phyloP scores from a whole-genome alignment of 768 basidiomycete genomes.

The Tephrocybe sp. region DNA sequence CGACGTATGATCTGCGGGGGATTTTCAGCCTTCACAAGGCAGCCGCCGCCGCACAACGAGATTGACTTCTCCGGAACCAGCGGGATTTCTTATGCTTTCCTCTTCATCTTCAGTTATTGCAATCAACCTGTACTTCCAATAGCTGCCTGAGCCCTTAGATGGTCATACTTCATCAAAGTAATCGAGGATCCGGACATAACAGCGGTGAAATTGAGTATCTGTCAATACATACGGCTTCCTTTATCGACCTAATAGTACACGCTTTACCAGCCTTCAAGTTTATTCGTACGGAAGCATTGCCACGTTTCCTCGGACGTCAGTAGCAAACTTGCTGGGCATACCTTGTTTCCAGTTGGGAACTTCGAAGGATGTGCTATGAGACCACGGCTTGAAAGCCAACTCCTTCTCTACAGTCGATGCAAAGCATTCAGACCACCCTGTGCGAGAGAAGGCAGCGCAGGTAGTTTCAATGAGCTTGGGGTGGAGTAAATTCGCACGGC shows the following conservation, averaged over 20 bases:
- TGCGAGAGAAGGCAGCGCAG: constrained; percentile 38
- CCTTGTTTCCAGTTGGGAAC: constrained; percentile 41
- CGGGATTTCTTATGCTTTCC: too few relatives aligned
- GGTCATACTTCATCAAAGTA: too few relatives aligned
- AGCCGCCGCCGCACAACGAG: constrained; percentile 16
- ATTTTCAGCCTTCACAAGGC: constrained; percentile 58
- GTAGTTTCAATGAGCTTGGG: constrained; percentile 38
- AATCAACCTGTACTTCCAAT: too few relatives aligned
- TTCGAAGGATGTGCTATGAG: constrained; percentile 48
- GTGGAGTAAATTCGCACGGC: constrained; percentile 42
- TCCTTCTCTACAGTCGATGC: constrained; percentile 42
- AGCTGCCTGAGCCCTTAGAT: too few relatives aligned
- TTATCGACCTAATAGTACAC: neutral
- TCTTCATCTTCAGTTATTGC: too few relatives aligned
- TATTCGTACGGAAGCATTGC: constrained; percentile 40
- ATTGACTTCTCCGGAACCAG: neutral
- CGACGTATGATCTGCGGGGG: constrained; percentile 39
- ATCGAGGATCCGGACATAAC: too few relatives aligned
- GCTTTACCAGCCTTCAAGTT: neutral
- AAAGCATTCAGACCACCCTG: constrained; percentile 45
- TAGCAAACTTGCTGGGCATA: constrained; percentile 44
- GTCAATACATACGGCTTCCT: too few relatives aligned
- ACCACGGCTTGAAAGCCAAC: constrained; percentile 46
- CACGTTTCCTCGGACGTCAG: constrained; percentile 41
- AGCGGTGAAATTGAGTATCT: too few relatives aligned